These are phyloP conservation scores for Polytolypa hystricis DNA, from an alignment of 2,329 filamentous ascomycete genomes.

Conservation along the genomic window DNA sequence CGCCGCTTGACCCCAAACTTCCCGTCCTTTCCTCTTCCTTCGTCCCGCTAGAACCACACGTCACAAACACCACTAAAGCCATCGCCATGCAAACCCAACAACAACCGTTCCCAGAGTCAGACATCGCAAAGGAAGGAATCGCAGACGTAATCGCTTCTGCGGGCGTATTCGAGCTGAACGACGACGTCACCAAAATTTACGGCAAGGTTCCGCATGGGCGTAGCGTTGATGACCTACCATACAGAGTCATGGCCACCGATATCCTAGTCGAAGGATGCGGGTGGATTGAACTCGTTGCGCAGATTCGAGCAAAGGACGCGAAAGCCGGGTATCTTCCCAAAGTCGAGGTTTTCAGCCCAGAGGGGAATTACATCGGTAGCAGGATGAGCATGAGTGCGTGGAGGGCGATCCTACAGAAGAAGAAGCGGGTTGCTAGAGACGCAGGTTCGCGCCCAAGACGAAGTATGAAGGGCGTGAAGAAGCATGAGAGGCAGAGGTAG, in stretches of 20 bases:
- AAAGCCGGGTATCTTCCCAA: conserved; percentile 45
- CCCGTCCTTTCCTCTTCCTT: conserved; percentile 78
- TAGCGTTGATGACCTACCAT: conserved; percentile 56
- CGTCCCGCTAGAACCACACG: conserved; percentile 63
- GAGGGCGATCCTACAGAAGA: conserved; percentile 7
- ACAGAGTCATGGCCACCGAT: conserved; percentile 67
- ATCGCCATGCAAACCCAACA: conserved; percentile 57
- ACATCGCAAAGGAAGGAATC: conserved; percentile 50
- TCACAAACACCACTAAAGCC: conserved; percentile 72
- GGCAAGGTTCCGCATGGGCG: conserved; percentile 58
- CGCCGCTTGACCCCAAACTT: conserved; percentile 53
- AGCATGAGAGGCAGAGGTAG: not conserved
- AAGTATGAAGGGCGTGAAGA: conserved; percentile 4
- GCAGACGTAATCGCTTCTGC: conserved; percentile 55
- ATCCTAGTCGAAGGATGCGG: conserved; percentile 85
- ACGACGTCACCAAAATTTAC: conserved; percentile 73
- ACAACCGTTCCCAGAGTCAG: conserved; percentile 48
- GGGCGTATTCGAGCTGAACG: conserved; percentile 61
- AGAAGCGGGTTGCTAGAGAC: conserved; percentile 21
- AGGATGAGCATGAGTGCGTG: conserved; percentile 10
- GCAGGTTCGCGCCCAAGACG: conserved; percentile 18
- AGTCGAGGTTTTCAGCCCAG: conserved; percentile 75
- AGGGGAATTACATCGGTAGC: conserved; percentile 40
- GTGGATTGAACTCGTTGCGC: conserved; percentile 80
- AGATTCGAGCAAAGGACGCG: conserved; percentile 53